These are phyloP conservation scores for Mycena sanguinolenta DNA, from an alignment of 768 basidiomycete genomes.

Conservation along the genomic window DNA sequence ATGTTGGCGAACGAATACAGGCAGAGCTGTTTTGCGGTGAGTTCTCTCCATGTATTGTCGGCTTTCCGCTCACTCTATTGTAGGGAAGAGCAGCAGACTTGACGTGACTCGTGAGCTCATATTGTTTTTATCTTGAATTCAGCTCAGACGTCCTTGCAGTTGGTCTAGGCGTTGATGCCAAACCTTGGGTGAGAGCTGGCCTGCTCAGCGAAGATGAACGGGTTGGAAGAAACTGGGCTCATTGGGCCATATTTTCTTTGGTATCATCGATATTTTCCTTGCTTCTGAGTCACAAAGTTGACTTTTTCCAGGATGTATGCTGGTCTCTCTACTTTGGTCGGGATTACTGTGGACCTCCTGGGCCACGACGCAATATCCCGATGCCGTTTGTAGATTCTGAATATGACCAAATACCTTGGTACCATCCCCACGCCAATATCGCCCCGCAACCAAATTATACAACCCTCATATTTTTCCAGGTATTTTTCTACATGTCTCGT, in stretches of 20 bases:
- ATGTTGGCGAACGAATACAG: constrained; percentile 33
- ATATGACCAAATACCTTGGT: constrained; percentile 49
- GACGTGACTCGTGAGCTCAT: constrained; percentile 28
- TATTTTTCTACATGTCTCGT: too few species aligned
- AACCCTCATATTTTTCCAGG: constrained; percentile 44
- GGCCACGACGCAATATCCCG: constrained; percentile 40
- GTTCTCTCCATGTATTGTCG: background rate
- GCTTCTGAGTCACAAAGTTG: background rate
- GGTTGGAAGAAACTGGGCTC: constrained; percentile 55
- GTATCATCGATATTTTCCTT: constrained; percentile 7
- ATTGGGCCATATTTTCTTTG: constrained; percentile 55
- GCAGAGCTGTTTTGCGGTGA: constrained; percentile 37
- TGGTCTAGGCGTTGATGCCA: constrained; percentile 56
- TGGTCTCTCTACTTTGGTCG: constrained; percentile 61
- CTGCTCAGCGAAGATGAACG: constrained; percentile 51
- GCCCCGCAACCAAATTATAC: constrained; percentile 40
- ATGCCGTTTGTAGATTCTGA: constrained; percentile 51
- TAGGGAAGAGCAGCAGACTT: constrained; percentile 26
- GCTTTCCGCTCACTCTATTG: background rate
- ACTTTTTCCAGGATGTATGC: constrained; percentile 48
- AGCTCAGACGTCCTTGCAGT: constrained; percentile 40
- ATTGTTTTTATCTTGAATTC: background rate
- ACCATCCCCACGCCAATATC: constrained; percentile 46
- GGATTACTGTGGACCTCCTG: constrained; percentile 50
- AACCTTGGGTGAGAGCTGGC: constrained; percentile 54